Conservation (phyloP, 2,329 filamentous ascomycete genomes). For the Ophiostoma sp. region DNA sequence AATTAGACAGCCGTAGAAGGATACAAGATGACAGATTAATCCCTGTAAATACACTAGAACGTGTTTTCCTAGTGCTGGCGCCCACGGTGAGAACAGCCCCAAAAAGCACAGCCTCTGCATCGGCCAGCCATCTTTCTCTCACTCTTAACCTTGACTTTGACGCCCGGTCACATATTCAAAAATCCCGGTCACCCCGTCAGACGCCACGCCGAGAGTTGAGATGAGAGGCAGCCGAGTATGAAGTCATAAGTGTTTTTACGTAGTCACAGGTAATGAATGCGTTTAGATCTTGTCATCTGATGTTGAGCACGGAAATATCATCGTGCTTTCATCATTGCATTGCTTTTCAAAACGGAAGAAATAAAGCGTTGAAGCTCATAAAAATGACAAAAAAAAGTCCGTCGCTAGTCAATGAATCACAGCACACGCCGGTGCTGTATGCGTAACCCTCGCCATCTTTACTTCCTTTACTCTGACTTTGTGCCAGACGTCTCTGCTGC, state of each 20-base stretch:
- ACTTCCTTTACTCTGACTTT: neutral
- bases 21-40: neutral
- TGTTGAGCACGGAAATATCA: slow-evolving; percentile 4
- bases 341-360: neutral
- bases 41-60: neutral
- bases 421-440: neutral
- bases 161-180: neutral
- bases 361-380: neutral
- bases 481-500: neutral
- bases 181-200: neutral
- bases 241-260: neutral
- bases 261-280: too few relatives aligned
- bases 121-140: neutral
- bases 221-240: slow-evolving; percentile 6
- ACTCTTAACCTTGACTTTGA: neutral
- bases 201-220: slow-evolving; percentile 2
- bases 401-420: neutral
- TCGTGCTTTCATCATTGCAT: neutral
- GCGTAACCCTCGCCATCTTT: neutral
- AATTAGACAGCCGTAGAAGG: too few relatives aligned
- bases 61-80: slow-evolving; percentile 5
- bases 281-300: neutral
- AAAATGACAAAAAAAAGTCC: neutral
- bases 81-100: neutral
- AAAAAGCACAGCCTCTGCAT: slow-evolving; percentile 11